Base-by-base conservation (phyloP, 2,329 filamentous ascomycete species). In the Chaetomiaceae sp. region DNA sequence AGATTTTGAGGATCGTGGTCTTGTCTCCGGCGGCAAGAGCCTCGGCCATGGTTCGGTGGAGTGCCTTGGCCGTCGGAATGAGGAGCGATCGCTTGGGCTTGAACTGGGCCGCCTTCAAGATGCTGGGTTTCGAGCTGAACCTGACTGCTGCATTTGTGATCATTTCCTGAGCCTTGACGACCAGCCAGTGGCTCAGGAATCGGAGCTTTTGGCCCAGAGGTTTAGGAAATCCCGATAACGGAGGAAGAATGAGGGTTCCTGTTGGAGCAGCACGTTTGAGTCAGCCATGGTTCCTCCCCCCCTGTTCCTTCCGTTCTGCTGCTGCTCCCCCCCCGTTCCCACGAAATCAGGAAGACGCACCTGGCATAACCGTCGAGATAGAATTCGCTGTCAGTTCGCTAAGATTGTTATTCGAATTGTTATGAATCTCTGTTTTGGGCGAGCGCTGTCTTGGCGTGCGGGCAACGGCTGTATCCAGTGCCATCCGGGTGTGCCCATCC, bases 21-120 rank as follows among this genome's bases (percentile, higher is more conserved):
- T 70, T 68, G 68, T 86, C 78, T 52, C 79, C 81, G 2, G 68
- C 66, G 6, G 85, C 84, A 44, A 86, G 76, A 4, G 78, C 78
- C 51, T 75, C 73, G 59, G 82, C 80, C 73, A 87, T 79, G 57
- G 78, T 68, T 46, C 70, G 68, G 65, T 88, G 83, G 61, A 86
- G 69, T 17, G 71, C 73, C 59, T 78, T 75, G 27, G 82, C 84
- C 1, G 74, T 73, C 2, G 79, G 74, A 8, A 72, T 65, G 41
- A 79, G 68, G 46, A 66, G 62, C 19, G 66, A 58, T 13, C 70
- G 70, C 21, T 66, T 58, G 21, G 75, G 62, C 60, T 74, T 71
- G 62, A 75, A 73, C n/a, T 59, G 62, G 12, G 73, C 73, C 17
- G 66, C 67, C 27, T 65, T 66, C 46, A 72, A 65, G 57, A 72